Percentiles rank a stretch among this genome's conserved stretches.
These are phyloP conservation scores for Apiospora marii DNA, from an alignment of 2,329 filamentous ascomycete genomes.

Conservation along the genomic window DNA sequence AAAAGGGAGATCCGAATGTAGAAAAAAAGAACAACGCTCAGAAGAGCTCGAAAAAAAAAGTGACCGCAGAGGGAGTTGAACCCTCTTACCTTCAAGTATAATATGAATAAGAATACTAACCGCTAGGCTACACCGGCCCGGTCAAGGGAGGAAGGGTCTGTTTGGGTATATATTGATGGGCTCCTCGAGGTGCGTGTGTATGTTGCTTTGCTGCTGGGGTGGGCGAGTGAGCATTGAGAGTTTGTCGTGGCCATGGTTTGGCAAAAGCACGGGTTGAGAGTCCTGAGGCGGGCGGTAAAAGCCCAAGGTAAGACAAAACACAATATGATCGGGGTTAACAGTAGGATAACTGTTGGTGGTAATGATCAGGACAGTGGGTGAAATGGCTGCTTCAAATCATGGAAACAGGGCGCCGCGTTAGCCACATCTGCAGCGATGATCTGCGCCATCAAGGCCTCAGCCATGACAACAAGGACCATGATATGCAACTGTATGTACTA, in stretches of 20 bases:
- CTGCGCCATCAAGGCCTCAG: background rate
- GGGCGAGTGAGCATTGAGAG: background rate
- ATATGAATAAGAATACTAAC: conserved; percentile 4
- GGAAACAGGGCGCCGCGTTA: background rate
- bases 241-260: background rate
- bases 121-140: conserved; percentile 1
- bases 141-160: background rate
- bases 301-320: background rate
- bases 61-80: conserved; percentile 13
- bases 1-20: background rate
- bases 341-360: background rate
- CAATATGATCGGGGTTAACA: background rate
- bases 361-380: background rate
- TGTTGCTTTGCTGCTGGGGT: background rate
- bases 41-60: background rate
- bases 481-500: background rate
- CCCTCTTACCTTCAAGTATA: conserved; percentile 6
- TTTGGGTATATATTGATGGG: background rate
- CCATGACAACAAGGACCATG: background rate
- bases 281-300: background rate
- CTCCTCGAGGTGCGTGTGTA: background rate
- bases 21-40: background rate
- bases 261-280: background rate
- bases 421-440: background rate
- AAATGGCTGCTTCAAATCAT: background rate